Evolutionary conservation across 2,329 filamentous ascomycete species (phyloP), one percentile per base, ranked within the genome.

Genomic region (Alternaria arborescens): DNA sequence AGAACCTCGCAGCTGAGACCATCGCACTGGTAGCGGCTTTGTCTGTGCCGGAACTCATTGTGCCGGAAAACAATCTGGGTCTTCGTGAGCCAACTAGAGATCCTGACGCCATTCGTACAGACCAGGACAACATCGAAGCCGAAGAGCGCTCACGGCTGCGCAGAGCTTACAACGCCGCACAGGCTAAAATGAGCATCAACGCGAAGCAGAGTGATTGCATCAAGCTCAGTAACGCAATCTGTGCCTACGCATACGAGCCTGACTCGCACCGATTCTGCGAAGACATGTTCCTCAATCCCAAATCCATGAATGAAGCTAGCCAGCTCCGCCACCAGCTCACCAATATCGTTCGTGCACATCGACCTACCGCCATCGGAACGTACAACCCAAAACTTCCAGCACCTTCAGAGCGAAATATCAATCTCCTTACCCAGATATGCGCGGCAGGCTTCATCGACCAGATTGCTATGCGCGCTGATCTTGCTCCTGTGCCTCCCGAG

Each of bases 391-490:
- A 85, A 80, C 67, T 94, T 80, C 79, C 86, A 76, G 75, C 88
- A 74, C 82, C 85, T 82, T 86, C 87, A 0, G 81, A 88, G 7
- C 90, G 89, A 67, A 90, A 78, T 73, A 82, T 96, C 28, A 89
- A 89, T 47, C 88, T 92, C 1, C 83, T 99, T 28, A 97, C 96
- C 77, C 92, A 97, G 75, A 96, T 98, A 81, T 89, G 92, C 22
- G 92, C 94, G 0, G 91, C 93, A 0, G 95, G 94, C 1, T 98
- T 97, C 81, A 88, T 98, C 72, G 95, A 99, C 78, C 91, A 97
- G 69, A 87, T 99, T 41, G 95, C 95, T 46, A 93, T 98, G 69
- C 91, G 95, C 61, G 92, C 92, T 4, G 94, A 99, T 77, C 83
- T 93, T n/a, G 85, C 92, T 0, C 92, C 93, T 0, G 85, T 85